Evolutionary conservation across 2,329 filamentous ascomycete genomes (phyloP), one percentile per base, ranked within the genome.

Genomic region (Monosporascus sp.): DNA sequence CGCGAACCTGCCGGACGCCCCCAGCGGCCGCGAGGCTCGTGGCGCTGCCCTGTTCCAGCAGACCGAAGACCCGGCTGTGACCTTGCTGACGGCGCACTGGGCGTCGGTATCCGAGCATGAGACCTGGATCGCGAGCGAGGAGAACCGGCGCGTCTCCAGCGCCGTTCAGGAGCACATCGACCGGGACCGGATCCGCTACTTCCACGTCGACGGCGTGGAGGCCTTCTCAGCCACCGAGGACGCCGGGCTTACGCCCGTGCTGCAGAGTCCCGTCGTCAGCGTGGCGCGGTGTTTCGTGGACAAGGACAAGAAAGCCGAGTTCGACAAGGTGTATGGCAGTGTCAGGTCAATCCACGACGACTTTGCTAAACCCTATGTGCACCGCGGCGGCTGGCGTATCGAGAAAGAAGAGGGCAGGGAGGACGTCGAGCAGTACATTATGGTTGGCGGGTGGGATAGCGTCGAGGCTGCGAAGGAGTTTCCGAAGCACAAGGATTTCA

Each of bases 61-160:
- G 57, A 47, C 68, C 53, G 68, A 72, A 45, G 65, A 74, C 51
- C 68, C 69, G 11, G 62, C 68, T 2, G 60, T 63, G 27, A 54
- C 75, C n/a, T 64, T 79, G 57, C 67, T 79, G 57, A 73, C 72
- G 5, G 72, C 76, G 19, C 68, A 71, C 11, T 79, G 77, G 77
- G 66, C 71, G 52, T 74, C 71, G 0, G 67, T 69, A 20, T 69
- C 67, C 16, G 70, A 69, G 5, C 75, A 79, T 53, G 56, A 54
- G 47, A 57, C 69, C 49, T 80, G 78, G 76, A 71, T 78, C 48
- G 63, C 66, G 45, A 74, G 71, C 49, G 57, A 65, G 3, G 72
- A 72, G 35, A 78, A 79, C 60, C 55, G 67, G 49, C 49, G 55
- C 5, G 60, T 67, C 51, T 72, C 74, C 56, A 63, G 59, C 19